phyloP scores from a whole-genome alignment of 768 basidiomycete species.

The Russula lepida region DNA sequence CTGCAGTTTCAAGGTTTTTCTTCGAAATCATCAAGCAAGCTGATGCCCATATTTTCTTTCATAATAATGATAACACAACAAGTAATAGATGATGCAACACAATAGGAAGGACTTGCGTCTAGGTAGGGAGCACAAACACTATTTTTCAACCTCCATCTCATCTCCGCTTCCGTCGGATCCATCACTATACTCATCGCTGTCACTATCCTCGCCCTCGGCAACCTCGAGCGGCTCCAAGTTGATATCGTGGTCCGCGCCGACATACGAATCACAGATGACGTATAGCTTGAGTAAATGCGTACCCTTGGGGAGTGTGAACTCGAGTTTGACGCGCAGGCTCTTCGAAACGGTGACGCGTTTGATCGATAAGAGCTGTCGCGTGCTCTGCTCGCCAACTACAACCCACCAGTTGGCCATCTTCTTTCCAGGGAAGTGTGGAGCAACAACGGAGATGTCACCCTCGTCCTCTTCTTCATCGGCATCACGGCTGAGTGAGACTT shows the following conservation, averaged over 20 bases:
- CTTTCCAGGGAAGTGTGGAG: slow-evolving; percentile 84
- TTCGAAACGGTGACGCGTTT: slow-evolving; percentile 79
- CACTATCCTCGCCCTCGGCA: slow-evolving; percentile 84
- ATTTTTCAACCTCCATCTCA: slow-evolving; percentile 45
- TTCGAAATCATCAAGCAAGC: not conserved
- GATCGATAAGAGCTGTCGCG: slow-evolving; percentile 77
- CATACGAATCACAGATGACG: slow-evolving; percentile 88
- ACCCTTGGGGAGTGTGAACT: slow-evolving; percentile 84
- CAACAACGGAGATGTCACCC: slow-evolving; percentile 78
- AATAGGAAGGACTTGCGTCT: not conserved
- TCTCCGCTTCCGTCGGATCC: slow-evolving; percentile 44
- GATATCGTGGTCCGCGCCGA: slow-evolving; percentile 90
- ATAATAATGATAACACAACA: not conserved
- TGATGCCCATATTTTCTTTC: not conserved
- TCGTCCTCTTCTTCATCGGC: slow-evolving; percentile 50
- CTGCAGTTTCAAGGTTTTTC: too few species aligned
- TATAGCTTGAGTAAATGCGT: slow-evolving; percentile 75
- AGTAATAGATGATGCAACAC: not conserved
- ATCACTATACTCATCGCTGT: slow-evolving; percentile 51
- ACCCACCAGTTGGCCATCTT: slow-evolving; percentile 98
- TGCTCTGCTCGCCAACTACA: slow-evolving; percentile 77
- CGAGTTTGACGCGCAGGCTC: slow-evolving; percentile 73
- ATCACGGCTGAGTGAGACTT: slow-evolving; percentile 74
- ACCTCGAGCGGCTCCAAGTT: slow-evolving; percentile 75
- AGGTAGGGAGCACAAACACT: not conserved